Evolutionary conservation across 805 yeast species (phyloP).

Genomic region (Wickerhamomyces xylosicus): DNA sequence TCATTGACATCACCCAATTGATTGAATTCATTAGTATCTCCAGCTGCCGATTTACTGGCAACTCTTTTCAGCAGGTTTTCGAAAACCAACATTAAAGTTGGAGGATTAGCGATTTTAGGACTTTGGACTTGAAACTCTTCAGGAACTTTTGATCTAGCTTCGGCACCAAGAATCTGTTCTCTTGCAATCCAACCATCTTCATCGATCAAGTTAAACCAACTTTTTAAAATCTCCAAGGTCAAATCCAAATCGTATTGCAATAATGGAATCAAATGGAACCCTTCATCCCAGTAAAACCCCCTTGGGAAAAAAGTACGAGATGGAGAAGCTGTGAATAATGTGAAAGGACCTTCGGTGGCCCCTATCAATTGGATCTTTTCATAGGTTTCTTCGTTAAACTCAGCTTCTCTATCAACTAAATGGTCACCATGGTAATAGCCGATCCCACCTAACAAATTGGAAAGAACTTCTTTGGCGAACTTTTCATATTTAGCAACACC

Average conservation of each 20-base stretch:
- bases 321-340: conserved; percentile 77
- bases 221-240: conserved; percentile 65
- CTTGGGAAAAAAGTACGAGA: conserved; percentile 92
- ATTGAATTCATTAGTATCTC: conserved; percentile 5
- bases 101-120: conserved; percentile 90
- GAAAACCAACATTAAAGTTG: conserved; percentile 75
- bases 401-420: conserved; percentile 64
- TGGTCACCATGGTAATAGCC: conserved; percentile 83
- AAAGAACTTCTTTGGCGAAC: conserved; percentile 71
- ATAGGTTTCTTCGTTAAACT: conserved; percentile 60
- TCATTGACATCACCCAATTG: conserved; percentile 20
- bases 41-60: not conserved
- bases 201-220: conserved; percentile 85
- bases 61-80: conserved; percentile 35
- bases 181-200: conserved; percentile 95
- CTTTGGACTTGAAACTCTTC: conserved; percentile 73
- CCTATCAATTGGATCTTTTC: conserved; percentile 40
- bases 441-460: conserved; percentile 84
- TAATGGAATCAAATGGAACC: conserved; percentile 81
- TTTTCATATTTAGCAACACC: conserved; percentile 25
- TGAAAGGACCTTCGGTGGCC: conserved; percentile 62
- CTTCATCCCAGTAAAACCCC: conserved; percentile 98
- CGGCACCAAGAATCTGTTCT: conserved; percentile 88
- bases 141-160: conserved; percentile 84
- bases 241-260: conserved; percentile 77